A percentile compares a stretch with the other conserved stretches of the same genome.
Conservation (phyloP, 2,329 filamentous ascomycete genomes). For the Alternaria longipes region DNA sequence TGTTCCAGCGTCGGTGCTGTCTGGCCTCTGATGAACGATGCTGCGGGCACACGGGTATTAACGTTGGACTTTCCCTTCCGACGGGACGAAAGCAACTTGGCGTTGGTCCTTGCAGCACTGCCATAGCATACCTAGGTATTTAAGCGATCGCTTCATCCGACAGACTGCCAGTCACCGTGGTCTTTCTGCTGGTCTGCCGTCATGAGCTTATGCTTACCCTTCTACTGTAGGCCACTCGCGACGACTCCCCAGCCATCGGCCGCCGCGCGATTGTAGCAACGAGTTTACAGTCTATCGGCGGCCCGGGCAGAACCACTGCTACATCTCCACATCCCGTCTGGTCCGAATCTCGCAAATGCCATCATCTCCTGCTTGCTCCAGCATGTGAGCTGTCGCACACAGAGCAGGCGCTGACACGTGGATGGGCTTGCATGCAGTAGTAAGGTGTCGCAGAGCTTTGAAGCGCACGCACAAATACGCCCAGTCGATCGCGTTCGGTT, state of each 20-base stretch:
- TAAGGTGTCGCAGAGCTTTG: conserved; percentile 21
- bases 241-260: not conserved
- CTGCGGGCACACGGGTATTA: conserved; percentile 26
- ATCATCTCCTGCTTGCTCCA: not conserved
- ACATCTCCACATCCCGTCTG: conserved; percentile 11
- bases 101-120: conserved; percentile 15
- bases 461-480: conserved; percentile 18
- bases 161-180: conserved; percentile 10
- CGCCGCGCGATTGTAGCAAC: not conserved
- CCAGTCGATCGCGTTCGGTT: conserved; percentile 12
- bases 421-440: conserved; percentile 24
- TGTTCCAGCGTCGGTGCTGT: conserved; percentile 15
- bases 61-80: conserved; percentile 16
- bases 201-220: conserved; percentile 11
- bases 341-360: conserved; percentile 4
- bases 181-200: conserved; percentile 8
- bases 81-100: conserved; percentile 15
- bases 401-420: conserved; percentile 30
- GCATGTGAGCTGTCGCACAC: conserved; percentile 21
- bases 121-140: conserved; percentile 1
- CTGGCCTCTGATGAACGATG: not conserved
- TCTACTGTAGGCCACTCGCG: not conserved
- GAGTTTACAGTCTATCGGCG: conserved; percentile 13
- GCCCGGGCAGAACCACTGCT: conserved; percentile 15
- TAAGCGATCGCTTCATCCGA: conserved; percentile 17